These are phyloP conservation scores for Tylopilus sp. DNA, from an alignment of 1,284 basidiomycete genomes.

Conservation along the genomic window DNA sequence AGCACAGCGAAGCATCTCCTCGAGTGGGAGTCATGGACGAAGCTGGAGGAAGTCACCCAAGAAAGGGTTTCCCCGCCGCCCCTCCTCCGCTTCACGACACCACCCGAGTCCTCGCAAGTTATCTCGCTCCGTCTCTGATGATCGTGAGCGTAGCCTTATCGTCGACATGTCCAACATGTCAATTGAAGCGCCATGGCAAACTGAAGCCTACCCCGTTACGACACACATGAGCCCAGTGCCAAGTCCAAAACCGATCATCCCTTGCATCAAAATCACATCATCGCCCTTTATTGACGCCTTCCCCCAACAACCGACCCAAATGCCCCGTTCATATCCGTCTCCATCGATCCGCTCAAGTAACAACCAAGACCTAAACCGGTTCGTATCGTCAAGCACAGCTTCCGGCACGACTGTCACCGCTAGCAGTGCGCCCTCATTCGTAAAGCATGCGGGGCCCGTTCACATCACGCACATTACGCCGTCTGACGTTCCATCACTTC, in stretches of 20 bases:
- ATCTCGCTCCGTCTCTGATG: constrained; percentile 25
- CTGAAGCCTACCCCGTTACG: constrained; percentile 10
- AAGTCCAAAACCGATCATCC: constrained; percentile 17
- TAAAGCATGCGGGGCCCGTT: constrained; percentile 77
- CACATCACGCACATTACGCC: constrained; percentile 78
- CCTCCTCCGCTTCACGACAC: constrained; percentile 21
- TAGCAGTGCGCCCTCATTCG: constrained; percentile 72
- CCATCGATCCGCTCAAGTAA: constrained; percentile 48
- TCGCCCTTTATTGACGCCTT: constrained; percentile 20
- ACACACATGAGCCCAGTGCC: constrained; percentile 22
- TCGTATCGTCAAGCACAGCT: constrained; percentile 78
- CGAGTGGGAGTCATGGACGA: constrained; percentile 20
- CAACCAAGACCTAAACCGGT: constrained; percentile 77
- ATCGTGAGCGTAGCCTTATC: constrained; percentile 25
- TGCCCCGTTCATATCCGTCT: constrained; percentile 44
- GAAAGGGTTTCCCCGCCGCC: constrained; percentile 27
- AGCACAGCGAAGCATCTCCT: constrained; percentile 21
- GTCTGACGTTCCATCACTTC: constrained; percentile 68
- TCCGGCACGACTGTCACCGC: constrained; percentile 71
- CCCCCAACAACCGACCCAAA: constrained; percentile 14
- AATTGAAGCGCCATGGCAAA: constrained; percentile 34
- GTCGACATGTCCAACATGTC: constrained; percentile 37
- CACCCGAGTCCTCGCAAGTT: constrained; percentile 28
- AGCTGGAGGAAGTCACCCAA: constrained; percentile 24
- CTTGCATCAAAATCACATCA: constrained; percentile 29